Evolutionary conservation across 176 grass and related monocot species (phyloP).

Genomic region (Raddia distichophylla): DNA sequence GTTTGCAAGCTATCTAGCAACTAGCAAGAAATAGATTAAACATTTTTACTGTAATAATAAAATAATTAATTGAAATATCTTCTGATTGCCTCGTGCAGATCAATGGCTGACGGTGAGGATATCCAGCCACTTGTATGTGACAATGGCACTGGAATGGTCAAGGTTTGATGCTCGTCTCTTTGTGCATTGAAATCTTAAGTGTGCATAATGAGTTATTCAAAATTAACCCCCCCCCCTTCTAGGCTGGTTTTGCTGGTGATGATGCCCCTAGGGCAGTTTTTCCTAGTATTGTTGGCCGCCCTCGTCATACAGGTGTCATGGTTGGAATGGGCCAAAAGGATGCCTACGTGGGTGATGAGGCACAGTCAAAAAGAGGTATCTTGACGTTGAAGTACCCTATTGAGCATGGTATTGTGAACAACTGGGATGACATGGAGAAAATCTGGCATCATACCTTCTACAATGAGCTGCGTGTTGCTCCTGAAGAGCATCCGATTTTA

Average conservation of each 20-base stretch:
- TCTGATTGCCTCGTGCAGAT: constrained; percentile 11
- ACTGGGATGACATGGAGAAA: constrained; percentile 58
- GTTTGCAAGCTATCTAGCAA: not conserved
- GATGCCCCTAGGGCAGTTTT: constrained; percentile 53
- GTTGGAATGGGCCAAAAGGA: constrained; percentile 50
- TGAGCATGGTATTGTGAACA: constrained; percentile 51
- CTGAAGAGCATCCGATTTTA: constrained; percentile 46
- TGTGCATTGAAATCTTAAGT: not conserved
- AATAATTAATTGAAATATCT: constrained; percentile 1
- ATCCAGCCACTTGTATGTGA: constrained; percentile 55
- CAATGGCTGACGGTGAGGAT: constrained; percentile 50
- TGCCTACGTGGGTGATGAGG: constrained; percentile 48
- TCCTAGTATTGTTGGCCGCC: constrained; percentile 48
- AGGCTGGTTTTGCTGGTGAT: constrained; percentile 55
- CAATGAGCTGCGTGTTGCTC: constrained; percentile 54
- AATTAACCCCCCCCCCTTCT: not conserved
- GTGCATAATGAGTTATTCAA: not conserved
- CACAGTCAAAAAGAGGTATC: constrained; percentile 48
- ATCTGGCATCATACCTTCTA: constrained; percentile 56
- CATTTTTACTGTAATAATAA: not conserved
- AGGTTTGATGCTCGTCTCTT: constrained; percentile 33
- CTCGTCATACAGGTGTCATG: constrained; percentile 50
- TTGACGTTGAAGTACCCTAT: constrained; percentile 48
- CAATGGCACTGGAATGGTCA: constrained; percentile 58
- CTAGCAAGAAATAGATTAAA: not conserved